Base-by-base conservation (phyloP, 306 rosid genomes). In the Clitoria ternatea region DNA sequence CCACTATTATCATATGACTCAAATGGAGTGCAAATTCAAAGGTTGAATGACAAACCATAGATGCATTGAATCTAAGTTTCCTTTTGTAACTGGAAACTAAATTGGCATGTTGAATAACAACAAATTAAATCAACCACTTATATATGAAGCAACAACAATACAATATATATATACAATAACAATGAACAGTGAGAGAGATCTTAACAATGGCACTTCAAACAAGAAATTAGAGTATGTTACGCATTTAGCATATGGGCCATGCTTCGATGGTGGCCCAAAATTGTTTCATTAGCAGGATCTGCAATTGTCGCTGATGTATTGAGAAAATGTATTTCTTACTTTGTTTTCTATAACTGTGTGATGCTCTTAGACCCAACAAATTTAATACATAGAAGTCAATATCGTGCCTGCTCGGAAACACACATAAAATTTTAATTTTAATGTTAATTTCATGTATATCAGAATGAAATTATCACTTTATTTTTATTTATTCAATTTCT, bases 51-150 rank as follows among this genome's bases (percentile, higher is more conserved):
- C 14, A 69, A 62, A 18, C 13, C 27, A 39, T 35, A 22, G 1
- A 48, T 19, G 9, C 32, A 52, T 30, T 20, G 47, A n/a, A 59
- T 55, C 20, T 13, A 27, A 13, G 20, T 3, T 15, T 32, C 6
- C 3, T 7, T 32, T 62, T 30, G 3, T 43, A 53, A 69, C 1
- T 20, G 37, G 14, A 19, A 40, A 36, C 43, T 22, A 0, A 45
- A 15, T 24, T 69, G 45, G 18, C 45, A 44, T 44, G 69, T 62
- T 61, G 36, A 44, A 64, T 17, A 43, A 3, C 15, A 53, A 63
- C 44, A 71, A 22, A 69, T 75, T 52, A 48, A 59, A 66, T 52
- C 24, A 56, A 76, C 53, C 71, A 76, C 33, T 54, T 30, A 3
- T 36, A 9, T 49, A 14, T 55, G 52, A 44, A 66, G 39, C 27